Evolutionary conservation across 1,284 basidiomycete species (phyloP).

Genomic region (Polyporus tsugae): DNA sequence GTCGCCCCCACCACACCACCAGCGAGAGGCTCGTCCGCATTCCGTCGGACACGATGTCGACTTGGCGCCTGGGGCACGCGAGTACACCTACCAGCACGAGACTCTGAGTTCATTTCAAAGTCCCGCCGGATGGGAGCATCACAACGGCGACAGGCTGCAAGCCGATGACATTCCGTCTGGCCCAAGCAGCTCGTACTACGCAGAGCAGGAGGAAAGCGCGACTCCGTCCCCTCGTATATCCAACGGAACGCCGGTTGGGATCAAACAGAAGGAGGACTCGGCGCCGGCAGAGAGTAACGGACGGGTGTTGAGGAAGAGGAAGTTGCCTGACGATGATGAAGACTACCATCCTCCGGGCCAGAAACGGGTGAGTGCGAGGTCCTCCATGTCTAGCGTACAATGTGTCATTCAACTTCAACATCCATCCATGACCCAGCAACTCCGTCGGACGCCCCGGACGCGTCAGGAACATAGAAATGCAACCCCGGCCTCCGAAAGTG

Average conservation of each 20-base stretch:
- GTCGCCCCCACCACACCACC: constrained; percentile 36
- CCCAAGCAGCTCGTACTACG: constrained; percentile 49
- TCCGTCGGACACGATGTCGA: constrained; percentile 43
- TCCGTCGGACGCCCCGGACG: constrained; percentile 52
- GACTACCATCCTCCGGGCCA: constrained; percentile 62
- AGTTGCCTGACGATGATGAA: constrained; percentile 56
- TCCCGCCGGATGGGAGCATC: constrained; percentile 50
- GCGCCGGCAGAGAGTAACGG: constrained; percentile 46
- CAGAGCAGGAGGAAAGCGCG: constrained; percentile 39
- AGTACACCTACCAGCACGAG: constrained; percentile 46
- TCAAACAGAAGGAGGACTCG: constrained; percentile 48
- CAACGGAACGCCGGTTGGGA: constrained; percentile 38
- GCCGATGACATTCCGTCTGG: constrained; percentile 48
- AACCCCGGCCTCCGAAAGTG: constrained; percentile 45
- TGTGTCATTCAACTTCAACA: constrained; percentile 11
- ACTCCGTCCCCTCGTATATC: constrained; percentile 40
- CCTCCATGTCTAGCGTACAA: neutral
- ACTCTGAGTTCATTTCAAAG: constrained; percentile 44
- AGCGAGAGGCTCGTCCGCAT: constrained; percentile 35
- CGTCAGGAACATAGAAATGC: constrained; percentile 48
- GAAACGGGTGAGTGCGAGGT: constrained; percentile 58
- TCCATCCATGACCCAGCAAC: constrained; percentile 39
- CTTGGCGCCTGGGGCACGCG: constrained; percentile 40
- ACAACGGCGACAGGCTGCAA: constrained; percentile 48
- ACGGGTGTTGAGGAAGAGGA: constrained; percentile 55